A percentile compares a stretch with the other conserved stretches of the same genome.
phyloP scores from a whole-genome alignment of 225 moss, liverwort and hornwort genomes.

The Bryum argenteum region DNA sequence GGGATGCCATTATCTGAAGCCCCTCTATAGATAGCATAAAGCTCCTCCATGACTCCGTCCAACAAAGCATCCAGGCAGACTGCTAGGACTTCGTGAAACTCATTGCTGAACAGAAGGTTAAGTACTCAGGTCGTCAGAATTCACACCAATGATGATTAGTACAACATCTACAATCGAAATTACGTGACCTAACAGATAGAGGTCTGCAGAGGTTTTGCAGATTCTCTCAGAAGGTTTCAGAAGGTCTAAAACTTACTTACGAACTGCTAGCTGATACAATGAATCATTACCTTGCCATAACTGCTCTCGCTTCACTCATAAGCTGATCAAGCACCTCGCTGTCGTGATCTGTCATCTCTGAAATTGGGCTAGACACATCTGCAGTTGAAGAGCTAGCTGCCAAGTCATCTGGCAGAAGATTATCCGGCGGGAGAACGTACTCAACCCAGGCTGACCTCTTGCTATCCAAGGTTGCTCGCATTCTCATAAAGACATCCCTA shows the following conservation, averaged over 20 bases:
- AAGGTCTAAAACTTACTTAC: neutral
- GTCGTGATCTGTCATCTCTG: constrained; percentile 44
- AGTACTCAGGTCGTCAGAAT: constrained; percentile 5
- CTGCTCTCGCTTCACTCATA: constrained; percentile 69
- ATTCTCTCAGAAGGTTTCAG: too few species aligned
- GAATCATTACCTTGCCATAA: constrained; percentile 58
- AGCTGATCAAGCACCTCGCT: constrained; percentile 63
- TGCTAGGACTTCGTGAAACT: constrained; percentile 64
- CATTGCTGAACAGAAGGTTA: constrained; percentile 51
- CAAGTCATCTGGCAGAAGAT: constrained; percentile 59
- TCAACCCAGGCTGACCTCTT: constrained; percentile 58
- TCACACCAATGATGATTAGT: neutral
- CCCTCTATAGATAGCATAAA: constrained; percentile 58
- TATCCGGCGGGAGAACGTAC: constrained; percentile 68
- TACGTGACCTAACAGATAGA: neutral
- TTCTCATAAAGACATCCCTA: constrained; percentile 60
- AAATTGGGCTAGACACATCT: constrained; percentile 40
- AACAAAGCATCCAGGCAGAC: constrained; percentile 65
- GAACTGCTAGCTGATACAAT: neutral
- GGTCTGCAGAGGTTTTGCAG: neutral
- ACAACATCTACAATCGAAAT: neutral
- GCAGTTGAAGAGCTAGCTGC: constrained; percentile 64
- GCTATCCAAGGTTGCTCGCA: constrained; percentile 54
- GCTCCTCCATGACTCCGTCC: constrained; percentile 75
- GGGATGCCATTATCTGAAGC: constrained; percentile 64